Evolutionary conservation across 371 early-diverging fungal genomes (phyloP).

Genomic region (Entomophthora muscae): DNA sequence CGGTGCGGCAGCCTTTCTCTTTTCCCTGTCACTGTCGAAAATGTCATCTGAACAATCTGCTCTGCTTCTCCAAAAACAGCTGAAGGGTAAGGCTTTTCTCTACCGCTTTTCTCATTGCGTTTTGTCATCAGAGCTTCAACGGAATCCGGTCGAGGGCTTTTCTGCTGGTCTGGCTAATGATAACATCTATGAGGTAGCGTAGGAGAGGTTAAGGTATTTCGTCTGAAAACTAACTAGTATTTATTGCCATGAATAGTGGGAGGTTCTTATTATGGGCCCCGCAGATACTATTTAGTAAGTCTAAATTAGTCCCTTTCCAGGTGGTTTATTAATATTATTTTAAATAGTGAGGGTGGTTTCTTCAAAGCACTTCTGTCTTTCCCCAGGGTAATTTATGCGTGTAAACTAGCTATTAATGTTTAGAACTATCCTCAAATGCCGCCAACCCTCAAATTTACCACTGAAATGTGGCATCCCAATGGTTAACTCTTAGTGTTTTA

Average conservation of each 20-base stretch:
- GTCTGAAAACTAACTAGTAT: not conserved
- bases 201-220: not conserved
- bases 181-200: conserved; percentile 47
- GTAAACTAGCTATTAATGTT: not conserved
- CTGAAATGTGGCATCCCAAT: conserved; percentile 71
- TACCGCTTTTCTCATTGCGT: not conserved
- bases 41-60: conserved; percentile 12
- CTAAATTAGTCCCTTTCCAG: not conserved
- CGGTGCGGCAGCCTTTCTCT: too few species aligned
- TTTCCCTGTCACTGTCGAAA: not conserved
- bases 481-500: conserved; percentile 17
- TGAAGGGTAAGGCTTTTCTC: conserved; percentile 21
- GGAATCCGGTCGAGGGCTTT: conserved; percentile 61
- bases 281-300: conserved; percentile 70
- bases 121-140: conserved; percentile 29
- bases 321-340: conserved; percentile 10
- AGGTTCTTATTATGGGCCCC: conserved; percentile 79
- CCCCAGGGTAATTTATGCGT: conserved; percentile 28
- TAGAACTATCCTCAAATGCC: conserved; percentile 61
- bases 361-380: conserved; percentile 73
- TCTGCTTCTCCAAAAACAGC: conserved; percentile 32
- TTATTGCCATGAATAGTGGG: conserved; percentile 31
- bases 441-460: conserved; percentile 64
- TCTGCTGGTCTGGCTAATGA: conserved; percentile 55
- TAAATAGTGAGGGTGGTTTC: conserved; percentile 65